Base-by-base conservation (phyloP, 2,329 filamentous ascomycete species). In the Epichloe typhina region DNA sequence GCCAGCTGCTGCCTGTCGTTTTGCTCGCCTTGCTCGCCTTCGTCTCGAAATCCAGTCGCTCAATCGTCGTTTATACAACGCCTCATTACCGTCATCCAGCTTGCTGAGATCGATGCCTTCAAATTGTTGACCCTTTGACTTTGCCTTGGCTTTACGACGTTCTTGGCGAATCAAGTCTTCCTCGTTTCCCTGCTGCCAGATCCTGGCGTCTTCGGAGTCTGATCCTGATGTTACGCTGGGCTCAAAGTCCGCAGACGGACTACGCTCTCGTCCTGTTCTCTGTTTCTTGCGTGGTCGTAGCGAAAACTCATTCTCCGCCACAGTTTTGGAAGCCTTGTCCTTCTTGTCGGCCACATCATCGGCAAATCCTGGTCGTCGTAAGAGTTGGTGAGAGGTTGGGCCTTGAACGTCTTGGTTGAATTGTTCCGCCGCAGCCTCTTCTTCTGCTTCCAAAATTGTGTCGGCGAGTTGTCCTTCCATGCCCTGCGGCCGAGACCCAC, bases 31-130 rank as follows among this genome's bases (percentile, higher is more conserved):
- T n/a, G 67, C 67, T 12, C 65, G 64, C 49, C 69, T 71, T 50
- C 72, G 63, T 55, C 74, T 63, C 45, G 74, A 69, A 1, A 86
- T 76, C 93, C 93, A 98, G 50, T 79, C 79, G 21, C 79, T 75
- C 4, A 98, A 65, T 41, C 93, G 80, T 43, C 72, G 71, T 59
- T 88, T 84, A 63, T 94, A 98, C 19, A 89, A 74, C 0, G 74
- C 70, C 64, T 96, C 90, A 53, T 95, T 85, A 0, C 93, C 94
- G 64, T 98, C 93, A 60, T 98, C 93, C 19, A 96, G 73, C 50
- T 73, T 68, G 56, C 70, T 75, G 19, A 81, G 59, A 56, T 80
- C 73, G 11, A 79, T 60, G 48, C 69, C 67, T 5, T 64, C 67
- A 23, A 69, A 66, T 12, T 68, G 67, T 2, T 58, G 54, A 7